Evolutionary conservation across 257 asterid species (phyloP), one percentile per base, ranked within the genome.

Genomic region (Paulownia fortunei): DNA sequence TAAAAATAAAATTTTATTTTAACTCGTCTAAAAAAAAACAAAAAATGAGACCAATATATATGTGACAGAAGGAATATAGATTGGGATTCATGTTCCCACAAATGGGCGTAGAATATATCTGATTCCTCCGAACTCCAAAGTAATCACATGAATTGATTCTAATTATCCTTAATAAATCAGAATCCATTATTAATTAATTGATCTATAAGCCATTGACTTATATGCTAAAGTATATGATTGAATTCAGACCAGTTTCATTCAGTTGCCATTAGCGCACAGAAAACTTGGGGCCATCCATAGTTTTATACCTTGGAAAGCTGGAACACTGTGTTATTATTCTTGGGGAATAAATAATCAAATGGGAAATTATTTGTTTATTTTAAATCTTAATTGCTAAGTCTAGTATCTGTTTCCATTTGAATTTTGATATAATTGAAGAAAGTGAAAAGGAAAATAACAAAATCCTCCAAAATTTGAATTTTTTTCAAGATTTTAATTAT

Each of bases 231-330:
- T 61, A 5, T 72, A 44, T 34, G 51, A 47, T 61, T 49, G 13
- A 23, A 26, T 62, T 61, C 72, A 63, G 36, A 52, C 41, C 30
- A 72, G 46, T 30, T 10, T 11, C 41, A n/a, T 74, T 66, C 24
- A n/a, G 13, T 52, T 32, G 42, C 46, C 60, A 76, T 60, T 10
- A 21, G 82, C n/a, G 65, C 83, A 78, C 79, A 24, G 54, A 62
- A 81, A 71, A 62, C 79, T 56, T 37, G 55, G 80, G 80, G 36
- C 82, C 82, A 77, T 64, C 92, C 92, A 82, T 68, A 18, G 94
- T 76, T 84, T 87, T 60, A 46, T 80, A 72, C 8, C 10, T 79
- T 42, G 34, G n/a, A 72, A 70, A 59, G 4, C 68, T 67, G 71
- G 72, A 79, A 34, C 42, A 6, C 62, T 34, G 21, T 58, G 19